Evolutionary conservation across 2,329 filamentous ascomycete species (phyloP), one percentile per base, ranked within the genome.

Genomic region (Xylariaceae sp.): DNA sequence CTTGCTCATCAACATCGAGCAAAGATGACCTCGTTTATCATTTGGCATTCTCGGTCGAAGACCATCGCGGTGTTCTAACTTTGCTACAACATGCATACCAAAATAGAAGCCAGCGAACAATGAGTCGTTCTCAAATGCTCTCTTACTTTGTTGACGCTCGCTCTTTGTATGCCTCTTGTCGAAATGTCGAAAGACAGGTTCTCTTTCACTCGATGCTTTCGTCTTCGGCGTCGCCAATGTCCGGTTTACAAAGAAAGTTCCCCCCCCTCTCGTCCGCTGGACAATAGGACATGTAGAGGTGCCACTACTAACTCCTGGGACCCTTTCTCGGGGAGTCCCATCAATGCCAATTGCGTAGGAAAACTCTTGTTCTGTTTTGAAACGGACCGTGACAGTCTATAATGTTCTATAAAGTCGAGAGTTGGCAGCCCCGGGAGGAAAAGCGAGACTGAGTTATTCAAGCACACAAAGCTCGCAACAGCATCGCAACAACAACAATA

Each of bases 181-280:
- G 19, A 11, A 41, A 12, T 46, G 6, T 53, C 19, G 19, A 19
- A 19, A 19, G 19, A 19, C 19, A 19, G 19, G 1, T 19, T 19
- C 19, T 19, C 19, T 19, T 19, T 12, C 31, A 12, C 40, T 51
- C 32, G 57, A 59, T 55, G 57, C 52, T 59, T 59, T 51, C 57
- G 55, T 59, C 57, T 29, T 40, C 12, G 11, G 6, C 29, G 26
- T 12, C 37, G 12, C 19, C 35, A 34, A 27, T 29, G 19, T 19
- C 19, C 19, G 19, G 19, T 19, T 19, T 40, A 59, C 53, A 59
- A 59, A 59, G 57, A 42, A 31, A 40, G n/a, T 1, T 19, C 12
- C 6, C 52, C 52, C n/a, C 6, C 37, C 19, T 12, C 29, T 48
- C 9, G 26, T 44, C 30, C 3, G 27, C 2, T 46, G 31, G 19